phyloP scores from a whole-genome alignment of 139 green algal species.

The Tetradesmus obliquus region DNA sequence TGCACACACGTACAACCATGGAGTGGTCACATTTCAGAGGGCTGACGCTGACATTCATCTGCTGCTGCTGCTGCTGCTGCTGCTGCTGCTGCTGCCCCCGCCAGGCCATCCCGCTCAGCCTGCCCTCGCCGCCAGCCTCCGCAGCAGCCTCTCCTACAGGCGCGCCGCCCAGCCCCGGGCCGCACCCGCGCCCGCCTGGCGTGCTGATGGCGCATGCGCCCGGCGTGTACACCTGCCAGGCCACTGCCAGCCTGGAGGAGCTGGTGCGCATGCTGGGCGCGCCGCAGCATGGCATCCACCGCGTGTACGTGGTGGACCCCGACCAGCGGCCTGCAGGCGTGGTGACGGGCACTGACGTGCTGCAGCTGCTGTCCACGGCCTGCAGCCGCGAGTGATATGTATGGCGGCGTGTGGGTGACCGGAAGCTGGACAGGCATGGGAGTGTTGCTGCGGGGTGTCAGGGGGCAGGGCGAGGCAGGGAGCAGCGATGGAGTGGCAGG shows the following conservation, averaged over 20 bases:
- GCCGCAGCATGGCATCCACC: slow-evolving; percentile 57
- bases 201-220: slow-evolving; percentile 37
- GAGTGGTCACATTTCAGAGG: no score
- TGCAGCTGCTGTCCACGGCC: slow-evolving; percentile 32
- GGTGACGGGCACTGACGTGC: slow-evolving; percentile 34
- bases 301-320: slow-evolving; percentile 75
- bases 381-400: slow-evolving; percentile 20
- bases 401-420: no score
- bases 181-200: neutral
- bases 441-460: no score
- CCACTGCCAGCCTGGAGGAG: slow-evolving; percentile 41
- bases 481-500: neutral
- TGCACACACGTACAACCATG: no score
- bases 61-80: neutral
- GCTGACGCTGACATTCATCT: neutral
- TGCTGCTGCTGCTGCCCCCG: neutral
- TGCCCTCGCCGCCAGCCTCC: neutral
- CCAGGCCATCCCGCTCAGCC: slow-evolving; percentile 9
- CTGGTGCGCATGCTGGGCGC: slow-evolving; percentile 27
- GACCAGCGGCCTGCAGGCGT: slow-evolving; percentile 40
- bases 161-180: neutral
- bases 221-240: slow-evolving; percentile 29
- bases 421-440: no score
- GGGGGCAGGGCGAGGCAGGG: neutral
- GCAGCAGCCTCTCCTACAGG: neutral